Percentiles rank a stretch among this genome's conserved stretches.
Evolutionary conservation across 768 basidiomycete genomes (phyloP).

Genomic region (Lentinula edodes): DNA sequence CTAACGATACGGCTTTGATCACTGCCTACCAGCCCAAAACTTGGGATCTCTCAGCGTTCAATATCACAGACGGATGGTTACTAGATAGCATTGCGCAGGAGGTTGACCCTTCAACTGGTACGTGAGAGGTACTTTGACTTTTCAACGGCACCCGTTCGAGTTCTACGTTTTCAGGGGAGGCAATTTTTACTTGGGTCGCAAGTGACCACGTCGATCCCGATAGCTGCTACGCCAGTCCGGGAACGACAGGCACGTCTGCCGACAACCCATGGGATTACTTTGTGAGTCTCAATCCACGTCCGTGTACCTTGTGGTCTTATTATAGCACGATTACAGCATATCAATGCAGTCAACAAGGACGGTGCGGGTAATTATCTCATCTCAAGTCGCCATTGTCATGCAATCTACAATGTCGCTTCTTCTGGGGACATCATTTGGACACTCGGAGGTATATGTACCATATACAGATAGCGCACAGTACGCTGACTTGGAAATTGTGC

Average conservation of each 20-base stretch:
- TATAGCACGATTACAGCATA: neutral
- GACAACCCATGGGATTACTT: conserved; percentile 5
- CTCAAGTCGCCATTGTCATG: conserved; percentile 11
- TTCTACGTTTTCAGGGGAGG: neutral
- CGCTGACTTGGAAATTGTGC: neutral
- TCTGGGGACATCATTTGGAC: conserved; percentile 16
- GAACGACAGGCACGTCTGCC: neutral
- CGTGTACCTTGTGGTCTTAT: neutral
- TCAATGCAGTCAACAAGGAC: conserved; percentile 11
- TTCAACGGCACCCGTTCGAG: neutral
- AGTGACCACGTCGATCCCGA: conserved; percentile 2
- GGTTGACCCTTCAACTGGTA: neutral
- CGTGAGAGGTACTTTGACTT: neutral
- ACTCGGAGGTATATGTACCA: conserved; percentile 11
- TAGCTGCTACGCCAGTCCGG: neutral
- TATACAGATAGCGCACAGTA: neutral
- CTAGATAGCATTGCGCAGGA: conserved; percentile 4
- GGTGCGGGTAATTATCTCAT: conserved; percentile 13
- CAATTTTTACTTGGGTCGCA: conserved; percentile 2
- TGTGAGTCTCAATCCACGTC: neutral
- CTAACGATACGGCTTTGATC: conserved; percentile 3
- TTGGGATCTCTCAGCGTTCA: conserved; percentile 1
- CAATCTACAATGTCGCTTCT: conserved; percentile 13
- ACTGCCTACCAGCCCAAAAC: conserved; percentile 2
- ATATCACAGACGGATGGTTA: neutral